Base-by-base conservation (phyloP, 169 alveolate species). In the Sarcocystis neurona region DNA sequence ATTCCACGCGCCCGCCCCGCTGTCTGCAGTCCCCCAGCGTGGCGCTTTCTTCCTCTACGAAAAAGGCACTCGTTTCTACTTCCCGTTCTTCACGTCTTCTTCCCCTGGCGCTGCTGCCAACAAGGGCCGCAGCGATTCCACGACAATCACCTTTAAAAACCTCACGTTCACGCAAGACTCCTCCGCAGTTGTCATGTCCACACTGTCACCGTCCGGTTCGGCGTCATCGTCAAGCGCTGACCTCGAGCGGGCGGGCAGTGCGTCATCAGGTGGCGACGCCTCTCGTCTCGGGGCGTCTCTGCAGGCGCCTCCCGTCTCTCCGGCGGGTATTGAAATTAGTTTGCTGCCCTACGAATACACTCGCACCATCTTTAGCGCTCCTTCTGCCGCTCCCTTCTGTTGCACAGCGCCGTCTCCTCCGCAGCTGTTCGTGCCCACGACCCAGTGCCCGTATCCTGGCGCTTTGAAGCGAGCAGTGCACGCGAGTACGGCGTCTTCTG, bases 41-140 rank as follows among this genome's bases (percentile, higher is more conserved):
- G 58, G 58, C 50, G 58, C 86, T n/a, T 79, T 79, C 34, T 79
- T 48, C 58, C 30, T 79, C n/a, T 79, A 48, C 50, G 86, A 74
- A 30, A 32, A 30, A n/a, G 27, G 46, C 66, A 44, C 50, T 6
- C 18, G 32, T 3, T 77, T 77, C 41, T 12, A 37, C 58, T 77
- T 77, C 50, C 85, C 85, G 32, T 15, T 63, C 41, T 6, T 1
- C 75, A 15, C 32, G 43, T 63, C 32, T 41, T 4, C 2, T 41
- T 63, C 75, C 41, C 0, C 39, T 3, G 6, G 37, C 43, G 27
- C 75, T 8, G 75, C 1, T n/a, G 44, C 6, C 75, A 32, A 32
- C 27, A 1, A 12, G 34, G 66, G 46, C 44, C 44, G 46, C 68
- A 41, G 53, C 58, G 39, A 70, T 10, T 10, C 43, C 50, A 70